Conservation (phyloP, 1,139 yeast genomes). For the Lipomyces yarrowii region DNA sequence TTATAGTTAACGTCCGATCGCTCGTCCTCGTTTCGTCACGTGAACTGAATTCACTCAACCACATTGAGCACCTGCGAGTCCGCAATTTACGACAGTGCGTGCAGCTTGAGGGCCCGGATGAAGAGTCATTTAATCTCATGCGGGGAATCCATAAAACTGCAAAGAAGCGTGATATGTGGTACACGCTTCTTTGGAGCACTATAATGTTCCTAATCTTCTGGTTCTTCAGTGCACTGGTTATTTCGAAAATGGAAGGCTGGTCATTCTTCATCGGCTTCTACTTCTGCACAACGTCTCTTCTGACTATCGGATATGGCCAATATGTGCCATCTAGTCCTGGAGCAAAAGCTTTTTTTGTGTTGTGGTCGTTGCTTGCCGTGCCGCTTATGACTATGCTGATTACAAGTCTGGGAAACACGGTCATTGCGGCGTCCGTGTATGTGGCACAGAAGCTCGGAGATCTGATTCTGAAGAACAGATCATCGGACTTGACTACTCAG, state of each 20-base stretch:
- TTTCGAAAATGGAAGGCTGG: conserved; percentile 64
- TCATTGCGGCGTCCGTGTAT: conserved; percentile 36
- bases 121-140: conserved; percentile 58
- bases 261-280: conserved; percentile 67
- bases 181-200: conserved; percentile 50
- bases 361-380: conserved; percentile 83
- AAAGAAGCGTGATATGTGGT: conserved; percentile 38
- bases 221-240: conserved; percentile 70
- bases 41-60: conserved; percentile 48
- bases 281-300: conserved; percentile 70
- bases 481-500: background rate
- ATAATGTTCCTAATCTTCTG: conserved; percentile 59
- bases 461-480: conserved; percentile 41
- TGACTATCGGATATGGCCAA: conserved; percentile 87
- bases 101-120: conserved; percentile 36
- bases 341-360: conserved; percentile 71
- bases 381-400: conserved; percentile 85
- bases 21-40: conserved; percentile 62
- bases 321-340: conserved; percentile 62
- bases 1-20: conserved; percentile 67
- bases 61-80: conserved; percentile 20
- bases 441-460: conserved; percentile 35
- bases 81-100: conserved; percentile 6
- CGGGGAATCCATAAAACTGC: conserved; percentile 51
- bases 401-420: conserved; percentile 67